Evolutionary conservation across 2,329 filamentous ascomycete species (phyloP), one percentile per base, ranked within the genome.

Genomic region (Apiospora hydei): DNA sequence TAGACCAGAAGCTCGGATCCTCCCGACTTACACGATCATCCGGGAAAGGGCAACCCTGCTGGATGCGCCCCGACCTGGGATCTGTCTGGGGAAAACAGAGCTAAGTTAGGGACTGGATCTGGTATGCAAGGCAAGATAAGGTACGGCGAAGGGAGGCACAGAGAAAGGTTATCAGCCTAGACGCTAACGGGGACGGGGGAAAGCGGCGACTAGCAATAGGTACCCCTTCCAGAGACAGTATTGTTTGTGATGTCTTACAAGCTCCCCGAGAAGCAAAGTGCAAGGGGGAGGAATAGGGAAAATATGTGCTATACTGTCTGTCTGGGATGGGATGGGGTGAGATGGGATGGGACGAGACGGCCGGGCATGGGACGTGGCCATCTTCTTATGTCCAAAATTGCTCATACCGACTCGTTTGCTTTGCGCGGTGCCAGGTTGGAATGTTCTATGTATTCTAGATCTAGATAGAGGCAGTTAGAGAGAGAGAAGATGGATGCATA

Each of bases 211-310:
- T 34, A 21, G 10, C 57, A 41, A 61, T 38, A n/a, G n/a, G n/a
- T n/a, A n/a, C n/a, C 10, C 30, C 30, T 10, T 38, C 30, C 30
- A 38, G 30, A 64, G 57, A 38, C 57, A 41, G 57, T 64, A 41
- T 64, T 64, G 30, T 64, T 41, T 64, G 57, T 64, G 57, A 41
- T 64, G 57, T 64, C 57, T 64, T 64, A 41, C 34, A 64, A 64
- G 57, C 26, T 5, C 30, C 18, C 30, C 30, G 53, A 38, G 30
- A 61, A 61, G 53, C 51, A 57, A 57, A 30, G 51, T 26, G 13
- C 30, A 30, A 41, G n/a, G 34, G 13, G 34, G 41, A 5, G 57
- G n/a, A 64, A 4, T 2, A 41, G 34, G 34, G 10, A 61, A 61
- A 14, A 18, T 38, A 41, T 64, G 13, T 24, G 10, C 34, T 41